Evolutionary conservation across 1,284 basidiomycete species (phyloP), one percentile per base, ranked within the genome.

Genomic region (Moesziomyces sp.): DNA sequence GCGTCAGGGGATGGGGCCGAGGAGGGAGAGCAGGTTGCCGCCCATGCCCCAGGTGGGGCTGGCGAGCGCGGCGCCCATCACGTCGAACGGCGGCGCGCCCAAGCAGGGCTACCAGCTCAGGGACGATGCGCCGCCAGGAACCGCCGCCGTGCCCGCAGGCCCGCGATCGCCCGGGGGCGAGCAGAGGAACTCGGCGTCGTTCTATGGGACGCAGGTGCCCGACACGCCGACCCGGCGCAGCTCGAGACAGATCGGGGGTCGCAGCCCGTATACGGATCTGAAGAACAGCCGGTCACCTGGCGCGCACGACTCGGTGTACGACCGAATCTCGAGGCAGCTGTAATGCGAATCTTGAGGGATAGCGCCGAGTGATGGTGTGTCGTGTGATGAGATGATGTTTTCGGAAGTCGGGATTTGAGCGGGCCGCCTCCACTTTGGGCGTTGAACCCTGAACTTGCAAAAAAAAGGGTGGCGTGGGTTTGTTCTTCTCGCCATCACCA

Each of bases 191-290:
- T 58, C 65, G 19, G 28, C 44, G n/a, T 46, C 45, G 28, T 34
- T 34, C 45, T 43, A 26, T 44, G 21, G 35, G 1, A 28, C 55
- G 8, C 30, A 46, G 13, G 40, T 48, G 18, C 66, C 66, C 8
- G 59, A 69, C n/a, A 63, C 66, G 8, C 66, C 66, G 5, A 59
- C 66, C 1, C 24, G 66, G 34, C 51, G 66, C 19, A 69, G 66
- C 42, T 58, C 55, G 38, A 55, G 66, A 24, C 66, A 69, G 49
- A 5, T 59, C 2, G n/a, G 19, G 11, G 65, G 58, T 1, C 56
- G 49, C 18, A 46, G 49, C 9, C 42, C 26, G 6, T 60, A 60
- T 23, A 43, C 56, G 19, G 63, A 55, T 26, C 3, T 57, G 18
- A 59, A 60, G 42, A 38, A 34, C 3, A 24, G 19, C 5, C 54